Evolutionary conservation across 1,284 basidiomycete genomes (phyloP).

Genomic region (Sanghuangporus baumii): DNA sequence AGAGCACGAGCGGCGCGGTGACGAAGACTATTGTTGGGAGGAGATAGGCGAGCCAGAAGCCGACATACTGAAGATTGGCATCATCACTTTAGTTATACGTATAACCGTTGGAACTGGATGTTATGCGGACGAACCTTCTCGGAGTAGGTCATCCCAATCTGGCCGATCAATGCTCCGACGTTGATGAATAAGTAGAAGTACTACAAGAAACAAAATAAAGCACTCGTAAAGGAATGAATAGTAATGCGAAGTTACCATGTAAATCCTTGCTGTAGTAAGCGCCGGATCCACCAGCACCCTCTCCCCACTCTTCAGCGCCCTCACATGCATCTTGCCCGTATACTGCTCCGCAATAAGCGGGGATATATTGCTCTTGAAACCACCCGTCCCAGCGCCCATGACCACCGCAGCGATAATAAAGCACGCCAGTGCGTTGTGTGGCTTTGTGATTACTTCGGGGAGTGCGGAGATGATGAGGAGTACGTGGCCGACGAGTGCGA

Average conservation of each 20-base stretch:
- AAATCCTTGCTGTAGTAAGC: conserved; percentile 65
- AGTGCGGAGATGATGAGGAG: conserved; percentile 70
- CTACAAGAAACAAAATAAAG: neutral
- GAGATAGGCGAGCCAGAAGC: conserved; percentile 66
- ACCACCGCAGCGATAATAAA: conserved; percentile 66
- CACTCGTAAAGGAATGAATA: neutral
- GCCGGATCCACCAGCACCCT: conserved; percentile 78
- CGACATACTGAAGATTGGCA: conserved; percentile 48
- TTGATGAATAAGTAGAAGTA: conserved; percentile 81
- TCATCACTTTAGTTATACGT: conserved; percentile 14
- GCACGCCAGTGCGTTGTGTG: conserved; percentile 49
- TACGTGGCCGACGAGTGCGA: conserved; percentile 64
- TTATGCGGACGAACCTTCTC: conserved; percentile 46
- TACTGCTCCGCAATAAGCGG: conserved; percentile 81
- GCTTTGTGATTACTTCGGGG: conserved; percentile 61
- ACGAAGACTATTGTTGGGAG: conserved; percentile 66
- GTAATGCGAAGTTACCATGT: conserved; percentile 38
- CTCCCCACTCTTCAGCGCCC: conserved; percentile 56
- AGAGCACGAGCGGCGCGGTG: conserved; percentile 66
- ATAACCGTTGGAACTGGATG: neutral
- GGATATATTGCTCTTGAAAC: conserved; percentile 79
- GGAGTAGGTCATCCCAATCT: conserved; percentile 66
- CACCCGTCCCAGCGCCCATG: conserved; percentile 67
- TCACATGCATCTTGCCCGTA: conserved; percentile 49
- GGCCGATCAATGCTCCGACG: conserved; percentile 66